Evolutionary conservation across 306 rosid genomes (phyloP).

Genomic region (Calophaca sinica): DNA sequence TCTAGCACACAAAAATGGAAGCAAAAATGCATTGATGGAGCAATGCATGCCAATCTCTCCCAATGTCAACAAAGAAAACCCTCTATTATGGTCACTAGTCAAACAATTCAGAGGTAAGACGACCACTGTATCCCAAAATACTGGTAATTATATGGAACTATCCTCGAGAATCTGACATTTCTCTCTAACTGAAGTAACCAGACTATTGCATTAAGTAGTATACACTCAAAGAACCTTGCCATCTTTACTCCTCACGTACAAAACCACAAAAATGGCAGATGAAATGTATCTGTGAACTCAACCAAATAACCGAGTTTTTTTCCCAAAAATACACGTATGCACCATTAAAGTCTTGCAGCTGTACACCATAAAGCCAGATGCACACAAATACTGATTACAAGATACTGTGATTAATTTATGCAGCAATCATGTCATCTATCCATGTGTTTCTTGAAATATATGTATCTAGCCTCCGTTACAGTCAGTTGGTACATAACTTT

Average conservation of each 20-base stretch:
- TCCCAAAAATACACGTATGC: no score
- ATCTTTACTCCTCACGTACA: background rate
- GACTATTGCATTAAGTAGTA: background rate
- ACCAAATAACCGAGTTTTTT: no score
- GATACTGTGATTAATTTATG: background rate
- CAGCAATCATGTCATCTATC: background rate
- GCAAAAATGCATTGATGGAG: background rate
- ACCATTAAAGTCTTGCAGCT: background rate
- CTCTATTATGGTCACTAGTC: slow-evolving; percentile 7
- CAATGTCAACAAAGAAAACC: background rate
- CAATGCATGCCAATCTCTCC: background rate
- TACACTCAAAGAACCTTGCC: background rate
- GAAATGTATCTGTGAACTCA: background rate
- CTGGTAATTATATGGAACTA: background rate
- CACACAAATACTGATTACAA: slow-evolving; percentile 13
- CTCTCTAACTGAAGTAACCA: slow-evolving; percentile 7
- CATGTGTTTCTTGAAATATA: background rate
- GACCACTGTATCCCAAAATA: background rate
- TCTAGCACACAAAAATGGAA: background rate
- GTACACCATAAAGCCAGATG: slow-evolving; percentile 21
- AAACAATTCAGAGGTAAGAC: background rate
- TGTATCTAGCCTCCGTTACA: background rate
- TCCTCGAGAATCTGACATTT: slow-evolving; percentile 2
- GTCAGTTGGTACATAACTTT: background rate
- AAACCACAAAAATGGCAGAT: background rate